Conservation (phyloP, 129 eudicot species). For the Chrysanthemum makinoi region DNA sequence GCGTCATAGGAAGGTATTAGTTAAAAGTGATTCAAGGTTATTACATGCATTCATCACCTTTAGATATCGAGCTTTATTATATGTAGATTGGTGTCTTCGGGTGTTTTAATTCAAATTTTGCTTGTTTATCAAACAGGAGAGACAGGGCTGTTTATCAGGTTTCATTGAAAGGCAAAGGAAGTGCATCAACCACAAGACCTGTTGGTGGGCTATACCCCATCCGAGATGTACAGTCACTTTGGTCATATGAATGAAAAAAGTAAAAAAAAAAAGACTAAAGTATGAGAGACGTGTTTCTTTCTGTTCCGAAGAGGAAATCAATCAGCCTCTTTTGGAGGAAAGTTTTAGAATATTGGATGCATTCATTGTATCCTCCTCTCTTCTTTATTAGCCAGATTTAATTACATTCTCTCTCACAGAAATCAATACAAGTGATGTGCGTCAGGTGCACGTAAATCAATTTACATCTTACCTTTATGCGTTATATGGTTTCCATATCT, state of each 20-base stretch:
- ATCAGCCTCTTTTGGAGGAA: too few relatives aligned
- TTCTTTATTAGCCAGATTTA: too few relatives aligned
- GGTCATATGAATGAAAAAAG: constrained; percentile 66
- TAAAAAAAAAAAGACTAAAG: too few relatives aligned
- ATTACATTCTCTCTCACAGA: too few relatives aligned
- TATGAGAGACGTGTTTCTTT: constrained; percentile 39
- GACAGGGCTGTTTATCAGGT: constrained; percentile 46
- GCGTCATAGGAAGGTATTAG: too few relatives aligned
- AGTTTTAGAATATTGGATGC: too few relatives aligned
- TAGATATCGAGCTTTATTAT: background rate
- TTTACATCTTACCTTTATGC: constrained; percentile 10
- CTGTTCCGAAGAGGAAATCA: too few relatives aligned
- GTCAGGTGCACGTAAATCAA: constrained; percentile 25
- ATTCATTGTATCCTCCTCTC: too few relatives aligned
- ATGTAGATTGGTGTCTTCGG: background rate
- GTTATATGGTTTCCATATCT: too few relatives aligned
- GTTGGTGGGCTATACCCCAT: constrained; percentile 68
- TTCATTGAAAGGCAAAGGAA: constrained; percentile 53
- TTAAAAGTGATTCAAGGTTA: too few relatives aligned
- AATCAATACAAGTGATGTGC: too few relatives aligned
- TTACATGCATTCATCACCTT: too few relatives aligned
- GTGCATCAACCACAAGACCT: constrained; percentile 38
- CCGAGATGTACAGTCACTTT: constrained; percentile 85
- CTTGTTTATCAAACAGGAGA: constrained; percentile 40
- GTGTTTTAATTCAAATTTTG: constrained; percentile 10